phyloP scores from a whole-genome alignment of 306 rosid species.

The Elaeagnus macrophylla region DNA sequence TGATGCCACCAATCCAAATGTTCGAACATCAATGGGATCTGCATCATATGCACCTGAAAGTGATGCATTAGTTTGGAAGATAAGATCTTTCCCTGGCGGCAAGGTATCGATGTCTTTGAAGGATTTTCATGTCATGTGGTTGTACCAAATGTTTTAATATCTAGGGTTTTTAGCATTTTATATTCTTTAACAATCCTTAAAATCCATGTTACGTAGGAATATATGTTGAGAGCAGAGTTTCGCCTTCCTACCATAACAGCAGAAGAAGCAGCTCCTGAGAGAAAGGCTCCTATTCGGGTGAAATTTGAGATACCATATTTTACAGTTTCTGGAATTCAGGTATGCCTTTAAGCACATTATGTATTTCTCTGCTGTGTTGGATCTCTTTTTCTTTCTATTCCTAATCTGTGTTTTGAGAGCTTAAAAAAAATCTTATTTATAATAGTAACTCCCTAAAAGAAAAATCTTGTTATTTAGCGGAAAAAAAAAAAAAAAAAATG shows the following conservation, averaged over 20 bases:
- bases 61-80: slow-evolving; percentile 88
- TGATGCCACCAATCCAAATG: slow-evolving; percentile 86
- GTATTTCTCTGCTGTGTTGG: background rate
- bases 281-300: slow-evolving; percentile 93
- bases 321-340: slow-evolving; percentile 99
- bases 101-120: slow-evolving; percentile 43
- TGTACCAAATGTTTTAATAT: background rate
- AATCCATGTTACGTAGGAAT: slow-evolving; percentile 53
- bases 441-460: no score
- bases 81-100: slow-evolving; percentile 97
- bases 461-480: no score
- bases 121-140: background rate
- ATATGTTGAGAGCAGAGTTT: slow-evolving; percentile 94
- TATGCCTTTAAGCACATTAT: slow-evolving; percentile 19
- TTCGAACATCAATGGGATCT: slow-evolving; percentile 96
- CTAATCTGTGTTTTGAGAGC: background rate
- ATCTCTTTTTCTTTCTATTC: background rate
- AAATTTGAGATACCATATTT: slow-evolving; percentile 98
- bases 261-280: slow-evolving; percentile 86
- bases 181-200: slow-evolving; percentile 3
- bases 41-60: slow-evolving; percentile 94
- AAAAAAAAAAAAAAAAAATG: no score
- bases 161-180: background rate
- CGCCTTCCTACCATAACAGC: slow-evolving; percentile 79
- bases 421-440: no score